Base-by-base conservation (phyloP, 768 basidiomycete species). In the Pleurotus ostreatus region DNA sequence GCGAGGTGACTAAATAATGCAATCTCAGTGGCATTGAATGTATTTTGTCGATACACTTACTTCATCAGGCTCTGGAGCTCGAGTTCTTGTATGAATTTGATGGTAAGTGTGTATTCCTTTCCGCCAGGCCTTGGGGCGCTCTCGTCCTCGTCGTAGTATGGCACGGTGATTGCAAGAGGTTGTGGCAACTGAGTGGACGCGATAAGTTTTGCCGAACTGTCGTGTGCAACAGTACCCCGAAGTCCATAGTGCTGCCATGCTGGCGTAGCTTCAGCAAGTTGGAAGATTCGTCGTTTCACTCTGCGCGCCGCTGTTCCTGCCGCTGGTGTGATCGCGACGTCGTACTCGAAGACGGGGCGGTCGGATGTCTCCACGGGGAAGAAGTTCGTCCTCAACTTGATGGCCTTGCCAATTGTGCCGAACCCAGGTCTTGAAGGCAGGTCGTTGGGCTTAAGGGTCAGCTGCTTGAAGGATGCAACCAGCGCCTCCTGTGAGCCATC, bases 311-410 rank as follows among this genome's bases (percentile, higher is more conserved):
- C 71, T 0, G 79, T 79, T 34, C 75, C 74, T 5, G 74, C 72
- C n/a, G 71, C 67, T 0, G 85, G 84, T 5, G 74, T 67, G 30
- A 87, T 81, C 1, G 76, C 63, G 13, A 88, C 78, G 56, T 79
- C 76, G 63, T 89, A 90, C 56, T 90, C 88, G 63, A 75, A 83
- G 7, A 84, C 62, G 2, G 76, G 68, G 0, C 71, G 74, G 39
- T 79, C 77, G 1, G 77, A 76, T 8, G 82, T 66, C 46, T 72
- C 74, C 23, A 89, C 73, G 0, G 85, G 76, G 67, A 88, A 88
- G 71, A 84, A 88, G 62, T 89, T 90, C 46, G 86, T 76, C 5
- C 88, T 77, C 13, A 89, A 66, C 44, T 72, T 78, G 62, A 84
- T 74, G 8, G 66, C 40, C 38, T 58, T 73, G 8, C 86, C 85